Base-by-base conservation (phyloP, 1,284 basidiomycete genomes). In the Rhodotorula sp. region DNA sequence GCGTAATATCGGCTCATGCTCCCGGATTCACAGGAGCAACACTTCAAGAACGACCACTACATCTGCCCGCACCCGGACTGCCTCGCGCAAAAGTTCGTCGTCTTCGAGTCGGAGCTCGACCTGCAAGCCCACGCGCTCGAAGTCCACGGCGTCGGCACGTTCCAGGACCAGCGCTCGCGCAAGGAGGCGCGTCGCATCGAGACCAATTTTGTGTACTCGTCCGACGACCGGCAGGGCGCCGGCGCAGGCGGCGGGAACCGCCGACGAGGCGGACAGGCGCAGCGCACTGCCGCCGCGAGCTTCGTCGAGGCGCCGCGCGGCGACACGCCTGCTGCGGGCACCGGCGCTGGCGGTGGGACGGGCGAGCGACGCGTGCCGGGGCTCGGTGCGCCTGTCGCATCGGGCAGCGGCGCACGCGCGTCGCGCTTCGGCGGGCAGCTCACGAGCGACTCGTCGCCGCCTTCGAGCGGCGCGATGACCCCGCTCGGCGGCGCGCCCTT, bases 61-160 rank as follows among this genome's bases (percentile, higher is more conserved):
- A 88, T 92, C 5, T 99, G 96, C 80, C 85, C 83, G 7, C 88
- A 93, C 68, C 78, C 87, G 0, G 80, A 85, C 48, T 99, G 96
- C 80, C 86, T 91, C 52, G 89, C 89, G 23, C 89, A 89, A 78
- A 97, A 97, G 82, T 99, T 98, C 78, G 91, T 98, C 63, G 96
- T 99, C 21, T 99, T 98, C 81, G 88, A 88, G 61, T 90, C 89
- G 27, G 85, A 88, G 50, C 84, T 99, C 48, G 97, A 98, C 80
- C 88, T 97, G 61, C 90, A 96, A 81, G 94, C 90, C 0, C 96
- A 99, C 81, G 90, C 91, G 84, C 88, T 98, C 25, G 89, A 91
- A 70, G 88, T 88, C 78, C 96, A 98, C 78, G 90, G 89, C 16
- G 88, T 87, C 7, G 82, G 89, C 23, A 21, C 61, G 25, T 41